These are phyloP conservation scores for Wickerhamomyces silvicola DNA, from an alignment of 805 yeast species.

Conservation along the genomic window DNA sequence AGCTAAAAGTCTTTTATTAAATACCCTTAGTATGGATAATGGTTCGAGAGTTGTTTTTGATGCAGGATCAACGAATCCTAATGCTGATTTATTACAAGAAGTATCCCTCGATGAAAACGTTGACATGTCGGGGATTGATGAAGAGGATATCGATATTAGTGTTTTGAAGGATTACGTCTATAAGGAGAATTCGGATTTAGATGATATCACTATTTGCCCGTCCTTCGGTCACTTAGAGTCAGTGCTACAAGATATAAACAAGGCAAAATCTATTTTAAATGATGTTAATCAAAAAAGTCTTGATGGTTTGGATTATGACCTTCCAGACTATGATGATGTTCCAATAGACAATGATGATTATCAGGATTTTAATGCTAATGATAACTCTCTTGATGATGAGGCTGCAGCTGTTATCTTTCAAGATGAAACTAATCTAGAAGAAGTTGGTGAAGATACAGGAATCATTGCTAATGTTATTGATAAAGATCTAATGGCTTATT, in stretches of 20 bases:
- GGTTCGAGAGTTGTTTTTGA: constrained; percentile 60
- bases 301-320: constrained; percentile 15
- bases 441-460: constrained; percentile 16
- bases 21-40: constrained; percentile 50
- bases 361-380: constrained; percentile 12
- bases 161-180: constrained; percentile 21
- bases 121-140: constrained; percentile 12
- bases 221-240: constrained; percentile 55
- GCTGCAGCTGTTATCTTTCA: constrained; percentile 18
- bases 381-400: constrained; percentile 17
- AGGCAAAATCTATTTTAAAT: constrained; percentile 42
- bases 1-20: constrained; percentile 60
- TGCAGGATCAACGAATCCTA: constrained; percentile 33
- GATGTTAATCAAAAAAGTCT: constrained; percentile 31
- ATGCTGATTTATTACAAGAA: constrained; percentile 7
- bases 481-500: constrained; percentile 68
- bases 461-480: constrained; percentile 35
- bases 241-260: constrained; percentile 48
- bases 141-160: constrained; percentile 25
- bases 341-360: constrained; percentile 19
- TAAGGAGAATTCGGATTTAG: constrained; percentile 23
- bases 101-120: constrained; percentile 15
- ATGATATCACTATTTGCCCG: constrained; percentile 51
- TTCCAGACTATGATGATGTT: constrained; percentile 17
- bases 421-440: constrained; percentile 14